Evolutionary conservation across 1,139 yeast species (phyloP), one percentile per base, ranked within the genome.

Genomic region (Fermentozyma sake): DNA sequence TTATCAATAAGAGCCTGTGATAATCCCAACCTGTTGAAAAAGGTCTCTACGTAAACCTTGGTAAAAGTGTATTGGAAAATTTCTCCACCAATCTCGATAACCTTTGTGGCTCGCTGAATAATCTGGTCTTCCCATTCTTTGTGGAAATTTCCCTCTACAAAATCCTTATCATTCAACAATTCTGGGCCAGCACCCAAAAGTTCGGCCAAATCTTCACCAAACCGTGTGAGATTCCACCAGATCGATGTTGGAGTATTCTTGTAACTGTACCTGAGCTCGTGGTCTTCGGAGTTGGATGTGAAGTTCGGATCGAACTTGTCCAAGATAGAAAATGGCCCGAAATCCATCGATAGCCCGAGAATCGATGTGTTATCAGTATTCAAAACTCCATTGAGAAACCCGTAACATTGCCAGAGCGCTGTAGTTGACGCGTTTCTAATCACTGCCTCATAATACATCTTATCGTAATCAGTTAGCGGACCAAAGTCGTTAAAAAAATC

Each of bases 361-460:
- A 91, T 67, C 0, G 96, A 85, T 0, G 96, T 86, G 49, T 91
- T 91, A 50, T 91, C 98, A 0, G 97, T 89, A 50, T 91, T 91
- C 34, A 91, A 62, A 3, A 91, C 98, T 5, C 98, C 98, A 47
- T 91, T 91, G 45, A 89, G 58, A 47, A 89, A 87, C 3, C 96
- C 97, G 53, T 87, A 89, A 1, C 80, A 72, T 52, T 91, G 97
- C 86, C 96, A 85, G 40, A 72, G 65, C 1, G 95, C 96, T 1
- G 86, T 79, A 14, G 86, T 72, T 23, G 61, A 54, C 0, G 96
- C 96, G 49, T 87, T 89, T 26, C 87, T 55, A 10, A 68, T 58
- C 1, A 82, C 74, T 5, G 81, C 74, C 44, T 84, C 91, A 22
- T 78, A 62, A 49, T 73, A 87, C 60, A 91, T 63, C 38, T 71